Evolutionary conservation across 192 early-diverging fungal species (phyloP).

Genomic region (Coemansia biformis): DNA sequence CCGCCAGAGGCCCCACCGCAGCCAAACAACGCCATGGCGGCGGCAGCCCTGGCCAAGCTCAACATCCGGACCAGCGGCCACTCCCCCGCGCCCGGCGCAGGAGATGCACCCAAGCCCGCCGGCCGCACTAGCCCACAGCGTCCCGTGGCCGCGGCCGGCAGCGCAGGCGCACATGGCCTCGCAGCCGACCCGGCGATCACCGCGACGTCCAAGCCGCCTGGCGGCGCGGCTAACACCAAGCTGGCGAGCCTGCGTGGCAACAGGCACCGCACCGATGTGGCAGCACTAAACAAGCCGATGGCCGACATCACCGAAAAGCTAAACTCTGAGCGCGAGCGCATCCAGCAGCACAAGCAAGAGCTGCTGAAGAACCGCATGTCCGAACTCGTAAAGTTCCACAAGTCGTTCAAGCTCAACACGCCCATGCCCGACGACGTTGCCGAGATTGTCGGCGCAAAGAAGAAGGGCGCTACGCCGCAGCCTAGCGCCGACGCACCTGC

Average conservation of each 20-base stretch:
- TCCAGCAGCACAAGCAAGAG: constrained; percentile 69
- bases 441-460: constrained; percentile 63
- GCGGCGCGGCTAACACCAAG: constrained; percentile 18
- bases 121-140: background rate
- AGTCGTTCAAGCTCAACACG: constrained; percentile 71
- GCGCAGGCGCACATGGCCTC: constrained; percentile 6
- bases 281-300: constrained; percentile 51
- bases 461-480: constrained; percentile 33
- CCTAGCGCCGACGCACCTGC: no score
- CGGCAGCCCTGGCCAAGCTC: constrained; percentile 43
- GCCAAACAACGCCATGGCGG: constrained; percentile 30
- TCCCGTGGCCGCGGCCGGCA: background rate
- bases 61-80: constrained; percentile 45
- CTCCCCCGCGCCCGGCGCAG: constrained; percentile 5
- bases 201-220: constrained; percentile 25
- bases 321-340: constrained; percentile 68
- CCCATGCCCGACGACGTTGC: constrained; percentile 79
- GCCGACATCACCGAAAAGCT: constrained; percentile 58
- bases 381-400: constrained; percentile 75
- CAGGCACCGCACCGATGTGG: constrained; percentile 49
- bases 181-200: constrained; percentile 34
- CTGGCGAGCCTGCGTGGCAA: constrained; percentile 47
- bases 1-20: background rate
- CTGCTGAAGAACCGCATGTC: constrained; percentile 68
- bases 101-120: background rate